Base-by-base conservation (phyloP, 441 rosid species). In the Populus tomentosa region DNA sequence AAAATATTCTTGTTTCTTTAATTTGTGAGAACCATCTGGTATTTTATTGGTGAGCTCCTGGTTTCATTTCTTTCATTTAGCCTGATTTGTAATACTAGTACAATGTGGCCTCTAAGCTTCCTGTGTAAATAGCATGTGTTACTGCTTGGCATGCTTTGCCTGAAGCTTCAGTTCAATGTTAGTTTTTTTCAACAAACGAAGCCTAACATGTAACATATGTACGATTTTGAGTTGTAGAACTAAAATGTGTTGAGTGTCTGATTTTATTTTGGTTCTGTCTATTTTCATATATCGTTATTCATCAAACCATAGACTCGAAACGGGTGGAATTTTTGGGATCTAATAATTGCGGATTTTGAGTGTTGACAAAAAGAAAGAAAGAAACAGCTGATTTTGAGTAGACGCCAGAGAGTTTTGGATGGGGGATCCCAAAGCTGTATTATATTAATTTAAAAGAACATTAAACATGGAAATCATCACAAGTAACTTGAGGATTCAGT, bases 41-140 rank as follows among this genome's bases (percentile, higher is more conserved):
- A 18, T 24, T 68, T 35, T 68, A 68, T 10, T 8, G 28, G 64
- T 36, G 73, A 35, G 67, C 62, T 14, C 26, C 53, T 64, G 9
- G 26, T 42, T 36, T 74, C 63, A 74, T 46, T 30, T 35, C 30
- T 24, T 24, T 59, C 53, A 21, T 23, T 53, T 56, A 59, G 73
- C 68, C 61, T 76, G 59, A 35, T 40, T 36, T 35, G 40, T 56
- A 53, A 69, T 59, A 1, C 4, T 24, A 6, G 35, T 14, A 32
- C 32, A 75, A 75, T 28, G 59, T 35, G 23, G 68, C 73, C 59
- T 59, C 61, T 59, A 18, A 36, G 26, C 62, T 18, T 36, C 9
- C 73, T 69, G 68, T 69, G 70, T 68, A 69, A 56, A 76, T 10
- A 68, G 40, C 4, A 26, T 59, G 73, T 50, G 56, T 33, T 33